Base-by-base conservation (phyloP, 2,329 filamentous ascomycete genomes). In the Calonectria fujianensis region DNA sequence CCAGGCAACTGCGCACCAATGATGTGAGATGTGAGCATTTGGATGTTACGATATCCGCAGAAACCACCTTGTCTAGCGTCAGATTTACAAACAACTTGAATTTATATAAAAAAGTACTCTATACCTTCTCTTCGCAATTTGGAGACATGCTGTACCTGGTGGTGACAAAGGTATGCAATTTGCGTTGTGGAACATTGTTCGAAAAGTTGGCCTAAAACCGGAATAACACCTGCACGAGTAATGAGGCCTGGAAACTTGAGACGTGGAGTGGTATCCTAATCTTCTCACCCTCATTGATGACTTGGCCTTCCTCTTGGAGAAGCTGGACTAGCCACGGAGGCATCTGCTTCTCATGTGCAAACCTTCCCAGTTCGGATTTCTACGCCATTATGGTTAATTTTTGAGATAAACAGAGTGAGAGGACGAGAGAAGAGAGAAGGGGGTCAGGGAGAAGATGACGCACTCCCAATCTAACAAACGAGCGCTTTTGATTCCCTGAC, bases 1-100 rank as follows among this genome's bases (percentile, higher is more conserved):
- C 94, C 94, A 16, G 87, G 85, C 16, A 87, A 88, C 50, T 87
- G 83, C 1, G 91, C 86, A 11, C 89, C 90, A 73, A 93, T 91
- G 27, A 98, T 91, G 82, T 95, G 96, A 0, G 96, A 96, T 18
- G 94, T 87, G 78, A 98, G 85, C 93, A 97, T 97, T 83, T 98
- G 97, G 39, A 98, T 97, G 82, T 98, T 98, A 51, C 96, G 91
- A 83, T 98, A 98, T 4, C 96, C 96, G 82, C 96, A 98, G 83
- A 98, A 98, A 8, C 95, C 94, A 29, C 96, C 96, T 91, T 20
- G 27, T 39, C 24, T 2, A 31, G 6, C 31, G 52, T 57, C 13
- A 76, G 35, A 35, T 16, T 27, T 29, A 20, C 48, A 18, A 11
- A 4, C 16, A 29, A 16, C 9, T 4, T 32, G 4, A 13, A 11